A percentile compares a stretch with the other conserved stretches of the same genome.
Evolutionary conservation across 768 basidiomycete species (phyloP).

Genomic region (Gymnopilus junonius): DNA sequence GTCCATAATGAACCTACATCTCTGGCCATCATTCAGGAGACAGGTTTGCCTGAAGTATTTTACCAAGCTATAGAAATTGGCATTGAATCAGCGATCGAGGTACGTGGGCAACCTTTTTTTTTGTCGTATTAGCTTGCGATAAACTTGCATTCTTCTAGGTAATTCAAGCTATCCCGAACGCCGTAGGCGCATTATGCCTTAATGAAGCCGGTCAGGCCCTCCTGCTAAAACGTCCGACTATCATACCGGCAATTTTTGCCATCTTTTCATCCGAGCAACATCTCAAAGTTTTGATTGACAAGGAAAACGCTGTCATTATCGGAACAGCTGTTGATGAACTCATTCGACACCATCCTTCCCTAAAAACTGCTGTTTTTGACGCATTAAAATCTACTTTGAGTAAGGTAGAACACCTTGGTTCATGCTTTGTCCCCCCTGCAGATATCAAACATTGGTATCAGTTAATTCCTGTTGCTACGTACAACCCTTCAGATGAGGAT

Average conservation of each 20-base stretch:
- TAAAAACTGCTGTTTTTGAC: conserved; percentile 82
- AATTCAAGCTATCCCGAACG: conserved; percentile 91
- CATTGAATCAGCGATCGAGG: conserved; percentile 88
- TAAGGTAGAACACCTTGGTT: conserved; percentile 77
- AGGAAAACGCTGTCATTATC: conserved; percentile 89
- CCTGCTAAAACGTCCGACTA: conserved; percentile 72
- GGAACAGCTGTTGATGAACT: conserved; percentile 95
- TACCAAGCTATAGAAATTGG: conserved; percentile 85
- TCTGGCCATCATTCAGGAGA: conserved; percentile 90
- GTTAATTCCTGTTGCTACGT: conserved; percentile 39
- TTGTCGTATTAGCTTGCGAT: background rate
- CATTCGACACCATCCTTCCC: conserved; percentile 90
- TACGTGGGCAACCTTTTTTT: conserved; percentile 30
- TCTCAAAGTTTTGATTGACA: conserved; percentile 84
- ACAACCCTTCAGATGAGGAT: conserved; percentile 34
- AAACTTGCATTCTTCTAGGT: conserved; percentile 53
- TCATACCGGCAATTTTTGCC: conserved; percentile 84
- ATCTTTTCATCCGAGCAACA: conserved; percentile 88
- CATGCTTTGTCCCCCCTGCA: conserved; percentile 55
- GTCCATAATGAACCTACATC: conserved; percentile 99
- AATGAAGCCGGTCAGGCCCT: conserved; percentile 89
- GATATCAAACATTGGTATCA: conserved; percentile 73
- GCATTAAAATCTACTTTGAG: conserved; percentile 72
- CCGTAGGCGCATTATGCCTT: conserved; percentile 94
- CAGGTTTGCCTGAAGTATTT: conserved; percentile 85